These are phyloP conservation scores for Leishmania martiniquensis DNA, from an alignment of 208 protist species.

Conservation along the genomic window DNA sequence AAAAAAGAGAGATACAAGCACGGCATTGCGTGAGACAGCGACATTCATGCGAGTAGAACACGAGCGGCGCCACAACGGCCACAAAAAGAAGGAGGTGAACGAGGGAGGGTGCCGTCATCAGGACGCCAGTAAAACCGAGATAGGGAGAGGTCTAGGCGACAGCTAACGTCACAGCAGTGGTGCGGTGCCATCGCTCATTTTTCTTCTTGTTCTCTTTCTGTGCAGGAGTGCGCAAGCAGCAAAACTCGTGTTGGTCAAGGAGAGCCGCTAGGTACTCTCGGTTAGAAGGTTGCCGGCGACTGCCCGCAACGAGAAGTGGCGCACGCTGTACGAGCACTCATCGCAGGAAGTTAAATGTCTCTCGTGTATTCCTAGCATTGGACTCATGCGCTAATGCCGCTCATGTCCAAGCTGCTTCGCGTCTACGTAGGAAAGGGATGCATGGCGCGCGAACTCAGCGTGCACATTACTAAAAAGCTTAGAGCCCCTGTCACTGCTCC, in stretches of 20 bases:
- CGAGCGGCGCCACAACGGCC: too few relatives aligned
- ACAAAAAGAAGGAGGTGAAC: neutral
- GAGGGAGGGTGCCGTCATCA: neutral
- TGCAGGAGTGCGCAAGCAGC: neutral
- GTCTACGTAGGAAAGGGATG: constrained; percentile 39
- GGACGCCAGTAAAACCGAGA: neutral
- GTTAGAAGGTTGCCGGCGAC: neutral
- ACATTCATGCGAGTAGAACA: neutral
- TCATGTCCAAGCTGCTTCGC: constrained; percentile 9
- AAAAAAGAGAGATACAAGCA: too few relatives aligned
- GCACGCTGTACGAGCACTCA: neutral
- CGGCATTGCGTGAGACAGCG: neutral
- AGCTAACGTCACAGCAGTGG: neutral
- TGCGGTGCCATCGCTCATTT: neutral
- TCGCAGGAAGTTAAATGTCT: neutral
- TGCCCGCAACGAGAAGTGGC: neutral
- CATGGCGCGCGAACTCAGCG: constrained; percentile 38
- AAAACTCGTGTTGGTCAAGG: neutral
- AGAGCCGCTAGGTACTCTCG: neutral
- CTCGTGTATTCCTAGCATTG: neutral
- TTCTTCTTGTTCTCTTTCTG: neutral
- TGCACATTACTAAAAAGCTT: constrained; percentile 32
- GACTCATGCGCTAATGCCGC: neutral
- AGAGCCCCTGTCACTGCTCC: constrained; percentile 27
- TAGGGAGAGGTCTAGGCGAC: neutral